phyloP scores from a whole-genome alignment of 345 rosid genomes.

The Carallia brachiata region DNA sequence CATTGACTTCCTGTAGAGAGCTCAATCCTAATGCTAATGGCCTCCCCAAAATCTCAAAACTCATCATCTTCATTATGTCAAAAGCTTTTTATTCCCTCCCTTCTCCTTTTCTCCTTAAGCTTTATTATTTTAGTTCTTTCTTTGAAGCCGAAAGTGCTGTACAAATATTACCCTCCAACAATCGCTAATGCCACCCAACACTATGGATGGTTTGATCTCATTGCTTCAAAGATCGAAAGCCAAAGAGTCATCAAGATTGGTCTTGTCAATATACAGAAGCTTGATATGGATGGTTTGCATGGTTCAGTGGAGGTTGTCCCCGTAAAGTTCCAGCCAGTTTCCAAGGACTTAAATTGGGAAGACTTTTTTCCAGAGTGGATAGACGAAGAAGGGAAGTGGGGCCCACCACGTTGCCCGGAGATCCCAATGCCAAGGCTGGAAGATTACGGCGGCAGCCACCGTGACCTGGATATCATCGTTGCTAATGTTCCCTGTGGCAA shows the following conservation, averaged over 20 bases:
- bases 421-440: slow-evolving; percentile 57
- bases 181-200: neutral
- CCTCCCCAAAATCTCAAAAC: slow-evolving; percentile 22
- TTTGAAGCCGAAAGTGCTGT: slow-evolving; percentile 22
- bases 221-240: slow-evolving; percentile 28
- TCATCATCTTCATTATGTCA: slow-evolving; percentile 19
- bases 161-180: slow-evolving; percentile 6
- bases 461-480: slow-evolving; percentile 59
- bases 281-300: slow-evolving; percentile 12
- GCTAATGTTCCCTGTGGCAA: slow-evolving; percentile 61
- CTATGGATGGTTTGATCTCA: slow-evolving; percentile 42
- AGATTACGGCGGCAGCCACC: slow-evolving; percentile 21
- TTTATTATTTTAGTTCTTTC: slow-evolving; percentile 31
- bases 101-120: slow-evolving; percentile 43
- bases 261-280: slow-evolving; percentile 44
- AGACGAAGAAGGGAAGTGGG: slow-evolving; percentile 44
- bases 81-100: slow-evolving; percentile 37
- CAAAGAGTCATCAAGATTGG: slow-evolving; percentile 51
- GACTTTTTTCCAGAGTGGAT: slow-evolving; percentile 75
- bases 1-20: neutral
- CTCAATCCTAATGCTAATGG: slow-evolving; percentile 46
- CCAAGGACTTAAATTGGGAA: slow-evolving; percentile 43
- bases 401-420: slow-evolving; percentile 53
- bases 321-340: slow-evolving; percentile 41
- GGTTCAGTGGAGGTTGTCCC: slow-evolving; percentile 23